Base-by-base conservation (phyloP, 441 rosid genomes). In the Bocquillonia castaneifolia region DNA sequence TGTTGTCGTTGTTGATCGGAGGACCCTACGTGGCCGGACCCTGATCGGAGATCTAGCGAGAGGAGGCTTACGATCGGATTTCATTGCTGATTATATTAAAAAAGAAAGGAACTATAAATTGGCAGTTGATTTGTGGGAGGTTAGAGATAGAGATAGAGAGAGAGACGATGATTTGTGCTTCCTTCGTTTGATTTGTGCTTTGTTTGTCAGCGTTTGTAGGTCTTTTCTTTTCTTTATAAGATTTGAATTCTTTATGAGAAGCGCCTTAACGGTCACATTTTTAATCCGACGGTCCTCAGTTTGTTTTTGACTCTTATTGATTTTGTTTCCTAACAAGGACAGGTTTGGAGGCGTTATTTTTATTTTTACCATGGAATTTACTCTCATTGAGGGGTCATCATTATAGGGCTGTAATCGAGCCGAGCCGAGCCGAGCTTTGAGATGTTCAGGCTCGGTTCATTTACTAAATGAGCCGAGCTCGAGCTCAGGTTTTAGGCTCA, bases 11-110 rank as follows among this genome's bases (percentile, higher is more conserved):
- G 63, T 76, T 6, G 90, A 71, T n/a, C 76, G 83, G 40, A 81
- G 78, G 67, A 64, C 78, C 0, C 87, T 89, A 37, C 90, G 86
- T 26, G 92, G 70, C 12, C 86, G 83, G 62, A 78, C 80, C 56
- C 88, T 81, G 74, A 83, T 76, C 23, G 96, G 97, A 0, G 92
- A 89, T 77, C 77, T 91, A 0, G 91, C 74, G 44, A 93, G 87
- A 64, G 97, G 89, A 39, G 98, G 97, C 81, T 86, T 89, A 37
- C 88, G 77, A 71, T 70, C 70, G 23, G 72, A 65, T 74, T 76
- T 84, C 90, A 88, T 82, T 71, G 34, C 84, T 34, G 86, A 86
- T 85, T 12, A 29, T 1, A 34, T 23, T 56, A 28, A 8, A 20
- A 25, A 2, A 31, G 34, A 26, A 42, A 0, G 15, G 25, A 14